Conservation (phyloP, 805 yeast species). For the Blastobotrys attinorum region DNA sequence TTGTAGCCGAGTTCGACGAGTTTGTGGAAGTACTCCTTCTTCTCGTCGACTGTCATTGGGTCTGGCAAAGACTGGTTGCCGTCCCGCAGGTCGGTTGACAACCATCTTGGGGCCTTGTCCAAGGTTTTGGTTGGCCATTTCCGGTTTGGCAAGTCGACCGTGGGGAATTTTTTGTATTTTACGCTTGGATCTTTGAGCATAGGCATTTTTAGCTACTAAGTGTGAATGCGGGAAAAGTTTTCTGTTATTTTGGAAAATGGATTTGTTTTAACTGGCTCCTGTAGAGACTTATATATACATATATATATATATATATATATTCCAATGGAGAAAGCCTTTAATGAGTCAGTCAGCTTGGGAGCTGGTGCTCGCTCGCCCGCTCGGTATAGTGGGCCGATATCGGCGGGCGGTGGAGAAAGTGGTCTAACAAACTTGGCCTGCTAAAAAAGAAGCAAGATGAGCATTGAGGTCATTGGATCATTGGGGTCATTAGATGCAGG, state of each 20-base stretch:
- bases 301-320: no score
- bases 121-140: constrained; percentile 61
- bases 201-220: constrained; percentile 18
- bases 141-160: constrained; percentile 51
- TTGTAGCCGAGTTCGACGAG: constrained; percentile 68
- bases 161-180: constrained; percentile 52
- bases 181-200: constrained; percentile 47
- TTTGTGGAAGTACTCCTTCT: constrained; percentile 60
- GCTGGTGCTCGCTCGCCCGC: not conserved
- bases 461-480: no score
- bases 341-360: not conserved
- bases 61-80: constrained; percentile 83
- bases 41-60: constrained; percentile 78
- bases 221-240: not conserved
- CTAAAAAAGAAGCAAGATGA: no score
- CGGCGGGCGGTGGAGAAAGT: no score
- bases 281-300: no score
- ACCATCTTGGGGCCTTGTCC: constrained; percentile 67
- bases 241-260: not conserved
- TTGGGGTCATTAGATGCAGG: no score
- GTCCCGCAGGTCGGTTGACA: constrained; percentile 75
- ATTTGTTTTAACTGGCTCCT: not conserved
- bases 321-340: no score
- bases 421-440: no score
- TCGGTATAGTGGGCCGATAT: no score